Percentiles rank a stretch among this genome's conserved stretches.
Conservation (phyloP, 305 asterid species). For the Fraxinus nigra region DNA sequence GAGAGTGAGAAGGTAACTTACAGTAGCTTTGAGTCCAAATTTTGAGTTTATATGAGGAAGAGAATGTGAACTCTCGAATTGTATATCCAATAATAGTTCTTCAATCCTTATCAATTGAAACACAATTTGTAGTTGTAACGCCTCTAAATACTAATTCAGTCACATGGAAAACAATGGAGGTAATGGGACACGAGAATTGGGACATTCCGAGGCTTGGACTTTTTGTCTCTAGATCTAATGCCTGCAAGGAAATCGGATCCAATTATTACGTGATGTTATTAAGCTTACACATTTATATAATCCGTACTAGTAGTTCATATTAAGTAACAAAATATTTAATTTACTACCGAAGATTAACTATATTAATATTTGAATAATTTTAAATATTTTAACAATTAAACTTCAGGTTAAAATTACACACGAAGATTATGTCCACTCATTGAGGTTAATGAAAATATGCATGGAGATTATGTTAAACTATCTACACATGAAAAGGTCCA, state of each 20-base stretch:
- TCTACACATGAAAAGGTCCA: neutral
- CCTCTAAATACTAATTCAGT: neutral
- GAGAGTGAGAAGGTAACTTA: neutral
- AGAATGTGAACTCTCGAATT: neutral
- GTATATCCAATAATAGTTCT: neutral
- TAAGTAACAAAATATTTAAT: neutral
- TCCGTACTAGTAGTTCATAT: neutral
- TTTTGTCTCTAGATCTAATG: neutral
- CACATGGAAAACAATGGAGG: neutral
- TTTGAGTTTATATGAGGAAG: slow-evolving; percentile 1
- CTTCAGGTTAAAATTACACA: neutral
- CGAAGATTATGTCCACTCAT: neutral
- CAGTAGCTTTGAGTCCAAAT: neutral
- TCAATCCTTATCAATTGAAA: neutral
- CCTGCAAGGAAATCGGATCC: neutral
- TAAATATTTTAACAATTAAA: neutral
- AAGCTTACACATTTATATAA: neutral
- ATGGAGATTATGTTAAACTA: neutral
- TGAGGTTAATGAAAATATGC: neutral
- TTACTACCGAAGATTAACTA: neutral
- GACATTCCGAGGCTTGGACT: neutral
- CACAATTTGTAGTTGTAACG: neutral
- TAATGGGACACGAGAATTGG: neutral
- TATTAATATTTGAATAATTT: neutral
- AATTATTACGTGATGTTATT: neutral